These are phyloP conservation scores for Globisporangium irregulare DNA, from an alignment of 352 stramenopile species.

Conservation along the genomic window DNA sequence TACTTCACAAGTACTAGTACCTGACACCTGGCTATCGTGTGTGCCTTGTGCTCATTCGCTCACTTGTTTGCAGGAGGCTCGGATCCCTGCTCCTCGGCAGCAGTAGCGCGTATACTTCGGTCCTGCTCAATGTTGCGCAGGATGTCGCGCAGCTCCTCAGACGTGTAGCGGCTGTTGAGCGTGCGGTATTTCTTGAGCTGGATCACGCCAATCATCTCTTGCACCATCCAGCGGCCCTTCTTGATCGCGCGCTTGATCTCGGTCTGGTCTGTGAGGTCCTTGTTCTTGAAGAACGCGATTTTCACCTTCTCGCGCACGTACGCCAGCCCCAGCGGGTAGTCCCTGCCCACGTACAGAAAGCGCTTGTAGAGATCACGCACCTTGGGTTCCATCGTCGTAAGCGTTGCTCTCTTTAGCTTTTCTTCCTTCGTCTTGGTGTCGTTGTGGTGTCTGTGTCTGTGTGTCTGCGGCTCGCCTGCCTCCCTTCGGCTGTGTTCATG, in stretches of 20 bases:
- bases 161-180: constrained; percentile 91
- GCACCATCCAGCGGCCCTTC: constrained; percentile 91
- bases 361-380: constrained; percentile 96
- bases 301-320: constrained; percentile 93
- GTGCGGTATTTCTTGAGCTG: constrained; percentile 97
- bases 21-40: neutral
- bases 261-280: constrained; percentile 50
- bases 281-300: constrained; percentile 87
- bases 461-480: neutral
- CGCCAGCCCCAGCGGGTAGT: constrained; percentile 93
- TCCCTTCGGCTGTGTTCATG: constrained; percentile 10
- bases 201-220: constrained; percentile 96
- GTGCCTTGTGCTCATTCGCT: neutral
- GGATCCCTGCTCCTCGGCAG: neutral
- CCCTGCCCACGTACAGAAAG: constrained; percentile 89
- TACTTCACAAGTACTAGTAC: neutral
- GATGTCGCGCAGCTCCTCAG: constrained; percentile 62
- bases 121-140: constrained; percentile 16
- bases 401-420: neutral
- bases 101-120: constrained; percentile 17
- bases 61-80: neutral
- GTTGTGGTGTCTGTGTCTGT: neutral
- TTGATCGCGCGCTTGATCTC: constrained; percentile 84
- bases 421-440: neutral
- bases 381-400: constrained; percentile 82